Percentiles rank a stretch among this genome's conserved stretches.
These are phyloP conservation scores for Phytophthora litchii DNA, from an alignment of 352 stramenopile genomes.

Conservation along the genomic window DNA sequence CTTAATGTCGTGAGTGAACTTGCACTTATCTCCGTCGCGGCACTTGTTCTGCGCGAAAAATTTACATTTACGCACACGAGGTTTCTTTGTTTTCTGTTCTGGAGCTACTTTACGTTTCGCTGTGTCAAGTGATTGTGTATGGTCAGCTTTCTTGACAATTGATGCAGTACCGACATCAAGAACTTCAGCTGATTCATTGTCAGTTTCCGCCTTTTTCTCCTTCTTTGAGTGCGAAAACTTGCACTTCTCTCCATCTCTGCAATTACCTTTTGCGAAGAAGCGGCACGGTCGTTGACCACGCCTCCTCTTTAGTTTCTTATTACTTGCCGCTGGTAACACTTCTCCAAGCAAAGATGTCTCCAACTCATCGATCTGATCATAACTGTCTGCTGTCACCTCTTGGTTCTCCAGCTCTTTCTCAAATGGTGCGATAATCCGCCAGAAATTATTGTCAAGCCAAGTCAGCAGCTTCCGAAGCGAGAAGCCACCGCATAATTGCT, in stretches of 20 bases:
- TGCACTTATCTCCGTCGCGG: constrained; percentile 62
- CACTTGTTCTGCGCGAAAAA: constrained; percentile 61
- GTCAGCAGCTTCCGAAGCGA: constrained; percentile 76
- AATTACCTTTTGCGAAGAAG: constrained; percentile 63
- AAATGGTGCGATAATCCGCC: constrained; percentile 37
- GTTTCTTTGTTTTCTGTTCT: constrained; percentile 32
- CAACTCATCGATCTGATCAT: not conserved
- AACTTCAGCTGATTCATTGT: constrained; percentile 4
- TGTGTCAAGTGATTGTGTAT: constrained; percentile 9
- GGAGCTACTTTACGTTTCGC: not conserved
- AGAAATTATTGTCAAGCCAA: constrained; percentile 87
- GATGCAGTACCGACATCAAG: constrained; percentile 1
- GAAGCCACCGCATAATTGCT: constrained; percentile 51
- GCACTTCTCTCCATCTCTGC: constrained; percentile 57
- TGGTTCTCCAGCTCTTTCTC: constrained; percentile 10
- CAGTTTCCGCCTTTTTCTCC: constrained; percentile 15
- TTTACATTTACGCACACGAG: constrained; percentile 44
- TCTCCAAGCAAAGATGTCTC: constrained; percentile 4
- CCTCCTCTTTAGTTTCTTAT: constrained; percentile 34
- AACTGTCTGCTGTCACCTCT: not conserved
- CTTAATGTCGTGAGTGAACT: constrained; percentile 57
- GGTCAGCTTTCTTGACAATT: constrained; percentile 27
- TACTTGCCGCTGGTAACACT: not conserved
- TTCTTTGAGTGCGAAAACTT: constrained; percentile 52
- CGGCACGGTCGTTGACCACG: constrained; percentile 39